Evolutionary conservation across 2,329 filamentous ascomycete species (phyloP).

Genomic region (Neocatenulostroma microsporum): DNA sequence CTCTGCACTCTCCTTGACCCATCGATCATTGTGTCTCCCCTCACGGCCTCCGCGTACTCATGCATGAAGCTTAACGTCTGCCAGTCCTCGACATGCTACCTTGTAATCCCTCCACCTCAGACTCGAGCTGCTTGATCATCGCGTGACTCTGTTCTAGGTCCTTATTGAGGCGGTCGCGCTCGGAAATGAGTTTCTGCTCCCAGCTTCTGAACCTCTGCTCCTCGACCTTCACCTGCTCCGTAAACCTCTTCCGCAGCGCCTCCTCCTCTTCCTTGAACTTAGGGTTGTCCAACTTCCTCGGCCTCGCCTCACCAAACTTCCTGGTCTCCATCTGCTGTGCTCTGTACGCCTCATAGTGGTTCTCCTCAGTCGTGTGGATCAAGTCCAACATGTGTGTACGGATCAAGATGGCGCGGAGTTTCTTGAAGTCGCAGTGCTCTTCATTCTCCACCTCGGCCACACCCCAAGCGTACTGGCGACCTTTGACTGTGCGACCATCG

Average conservation of each 20-base stretch:
- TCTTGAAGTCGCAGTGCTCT: constrained; percentile 99
- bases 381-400: constrained; percentile 95
- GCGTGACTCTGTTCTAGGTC: constrained; percentile 97
- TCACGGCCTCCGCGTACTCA: neutral
- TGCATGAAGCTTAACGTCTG: constrained; percentile 23
- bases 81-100: constrained; percentile 32
- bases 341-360: constrained; percentile 98
- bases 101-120: constrained; percentile 88
- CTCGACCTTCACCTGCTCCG: constrained; percentile 99
- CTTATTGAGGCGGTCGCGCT: constrained; percentile 99
- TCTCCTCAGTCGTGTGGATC: constrained; percentile 98
- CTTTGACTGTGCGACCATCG: constrained; percentile 96
- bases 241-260: constrained; percentile 95
- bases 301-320: constrained; percentile 96
- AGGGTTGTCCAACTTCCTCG: constrained; percentile 97
- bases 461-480: constrained; percentile 98
- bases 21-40: neutral
- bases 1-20: too few relatives aligned
- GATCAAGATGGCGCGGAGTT: constrained; percentile 96
- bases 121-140: constrained; percentile 78
- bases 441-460: constrained; percentile 99
- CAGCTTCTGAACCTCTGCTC: constrained; percentile 98
- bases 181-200: constrained; percentile 99
- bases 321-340: constrained; percentile 99
- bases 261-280: constrained; percentile 99